Base-by-base conservation (phyloP, 2,329 filamentous ascomycete genomes). In the Hypoxylon sp. region DNA sequence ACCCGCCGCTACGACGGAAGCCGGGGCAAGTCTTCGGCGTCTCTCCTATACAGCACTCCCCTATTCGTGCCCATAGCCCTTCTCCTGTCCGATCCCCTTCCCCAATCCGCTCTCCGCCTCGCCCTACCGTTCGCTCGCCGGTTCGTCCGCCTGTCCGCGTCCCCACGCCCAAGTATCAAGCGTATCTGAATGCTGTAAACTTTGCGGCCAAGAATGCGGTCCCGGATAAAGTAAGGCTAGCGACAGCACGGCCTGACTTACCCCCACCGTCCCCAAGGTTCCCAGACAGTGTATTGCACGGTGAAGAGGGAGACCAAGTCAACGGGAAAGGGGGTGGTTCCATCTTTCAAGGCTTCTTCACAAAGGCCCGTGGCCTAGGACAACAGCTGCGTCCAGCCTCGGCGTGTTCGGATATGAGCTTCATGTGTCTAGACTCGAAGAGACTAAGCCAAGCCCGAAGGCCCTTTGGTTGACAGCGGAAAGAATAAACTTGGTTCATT, bases 91-190 rank as follows among this genome's bases (percentile, higher is more conserved):
- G 17, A n/a, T 10, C 17, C n/a, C 6, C n/a, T 17, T 42, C 29
- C 10, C 49, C 45, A 35, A 48, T 23, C 4, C 52, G n/a, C 18
- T 33, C 33, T 10, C 46, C 48, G 1, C 10, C 15, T 7, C 21
- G 27, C 9, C 27, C 27, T 2, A 11, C 15, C 6, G 15, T 1
- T 13, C 4, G n/a, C 15, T 47, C 31, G 13, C 49, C 45, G 31
- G 43, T 23, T 8, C 55, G 13, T 15, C 38, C 26, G 4, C 46
- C 49, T 1, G 15, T 20, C 4, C 23, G 29, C 11, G 33, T 43
- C 15, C 64, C 64, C 8, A 26, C 55, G 18, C 64, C 64, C 4
- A 38, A 51, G 17, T 66, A 66, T 21, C 62, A 60, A 18, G 58
- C 58, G 3, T 66, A 66, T 29, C 60, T 66, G 1, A 58, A 63